These are phyloP conservation scores for Aspergillus sp. DNA, from an alignment of 2,329 filamentous ascomycete species.

Conservation along the genomic window DNA sequence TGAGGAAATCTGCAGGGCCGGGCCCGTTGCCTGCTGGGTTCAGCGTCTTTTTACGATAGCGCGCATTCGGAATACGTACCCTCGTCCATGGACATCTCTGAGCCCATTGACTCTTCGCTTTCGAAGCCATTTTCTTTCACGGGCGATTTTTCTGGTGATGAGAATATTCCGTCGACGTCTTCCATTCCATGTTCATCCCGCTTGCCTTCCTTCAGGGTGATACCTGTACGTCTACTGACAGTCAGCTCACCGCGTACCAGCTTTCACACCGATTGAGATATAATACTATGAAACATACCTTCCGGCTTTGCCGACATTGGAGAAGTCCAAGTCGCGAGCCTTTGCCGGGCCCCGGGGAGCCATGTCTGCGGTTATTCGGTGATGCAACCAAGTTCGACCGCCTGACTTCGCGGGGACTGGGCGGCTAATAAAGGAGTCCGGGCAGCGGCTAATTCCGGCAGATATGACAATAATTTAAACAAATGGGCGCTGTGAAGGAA, in stretches of 20 bases:
- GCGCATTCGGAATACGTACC: conserved; percentile 47
- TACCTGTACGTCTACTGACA: conserved; percentile 76
- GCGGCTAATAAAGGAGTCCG: background rate
- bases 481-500: background rate
- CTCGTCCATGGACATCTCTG: conserved; percentile 64
- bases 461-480: background rate
- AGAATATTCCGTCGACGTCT: conserved; percentile 82
- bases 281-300: conserved; percentile 30
- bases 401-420: background rate
- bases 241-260: background rate
- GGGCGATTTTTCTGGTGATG: conserved; percentile 72
- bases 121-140: conserved; percentile 31
- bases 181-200: conserved; percentile 94
- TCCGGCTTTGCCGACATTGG: conserved; percentile 49
- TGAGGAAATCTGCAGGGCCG: conserved; percentile 43
- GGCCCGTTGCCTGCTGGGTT: conserved; percentile 37
- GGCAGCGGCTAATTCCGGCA: background rate
- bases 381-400: conserved; percentile 6
- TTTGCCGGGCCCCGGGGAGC: conserved; percentile 42
- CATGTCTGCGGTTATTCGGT: conserved; percentile 25
- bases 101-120: conserved; percentile 47
- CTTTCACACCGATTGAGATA: background rate
- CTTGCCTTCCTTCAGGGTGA: conserved; percentile 74
- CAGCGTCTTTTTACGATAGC: background rate
- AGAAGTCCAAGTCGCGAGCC: conserved; percentile 49